phyloP scores from a whole-genome alignment of 768 basidiomycete genomes.

The Suillus bovinus region DNA sequence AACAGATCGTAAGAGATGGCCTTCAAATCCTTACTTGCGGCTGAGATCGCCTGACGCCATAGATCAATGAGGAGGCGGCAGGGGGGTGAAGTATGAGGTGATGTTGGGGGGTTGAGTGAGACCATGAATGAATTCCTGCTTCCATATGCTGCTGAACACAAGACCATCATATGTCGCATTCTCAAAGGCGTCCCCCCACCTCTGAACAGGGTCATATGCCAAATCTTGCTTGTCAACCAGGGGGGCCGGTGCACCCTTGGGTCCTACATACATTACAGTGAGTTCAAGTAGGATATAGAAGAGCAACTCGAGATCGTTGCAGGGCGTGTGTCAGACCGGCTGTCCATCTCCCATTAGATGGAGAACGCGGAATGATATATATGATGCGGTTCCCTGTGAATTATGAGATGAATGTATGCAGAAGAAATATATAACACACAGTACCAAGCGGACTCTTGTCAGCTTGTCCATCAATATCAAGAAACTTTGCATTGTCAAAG shows the following conservation, averaged over 20 bases:
- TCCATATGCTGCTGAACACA: too few species aligned
- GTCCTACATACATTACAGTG: background rate
- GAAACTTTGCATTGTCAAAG: conserved; percentile 1
- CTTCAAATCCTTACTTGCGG: too few species aligned
- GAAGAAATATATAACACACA: background rate
- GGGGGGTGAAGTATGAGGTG: too few species aligned
- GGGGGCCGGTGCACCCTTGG: background rate
- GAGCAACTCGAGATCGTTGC: background rate
- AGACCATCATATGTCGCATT: too few species aligned
- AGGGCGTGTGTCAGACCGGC: background rate
- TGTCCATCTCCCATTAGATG: background rate
- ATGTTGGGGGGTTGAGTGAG: too few species aligned
- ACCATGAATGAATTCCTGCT: too few species aligned
- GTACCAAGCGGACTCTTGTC: background rate
- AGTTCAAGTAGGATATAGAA: background rate
- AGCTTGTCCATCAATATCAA: background rate
- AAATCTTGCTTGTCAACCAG: background rate
- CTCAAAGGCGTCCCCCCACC: background rate
- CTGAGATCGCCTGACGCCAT: too few species aligned
- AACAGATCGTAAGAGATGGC: too few species aligned
- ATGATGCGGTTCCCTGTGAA: background rate
- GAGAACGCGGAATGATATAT: background rate
- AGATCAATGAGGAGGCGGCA: too few species aligned
- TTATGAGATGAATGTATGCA: background rate
- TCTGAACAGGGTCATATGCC: background rate